Conservation (phyloP, 345 rosid genomes). For the Gossypium thurberi region DNA sequence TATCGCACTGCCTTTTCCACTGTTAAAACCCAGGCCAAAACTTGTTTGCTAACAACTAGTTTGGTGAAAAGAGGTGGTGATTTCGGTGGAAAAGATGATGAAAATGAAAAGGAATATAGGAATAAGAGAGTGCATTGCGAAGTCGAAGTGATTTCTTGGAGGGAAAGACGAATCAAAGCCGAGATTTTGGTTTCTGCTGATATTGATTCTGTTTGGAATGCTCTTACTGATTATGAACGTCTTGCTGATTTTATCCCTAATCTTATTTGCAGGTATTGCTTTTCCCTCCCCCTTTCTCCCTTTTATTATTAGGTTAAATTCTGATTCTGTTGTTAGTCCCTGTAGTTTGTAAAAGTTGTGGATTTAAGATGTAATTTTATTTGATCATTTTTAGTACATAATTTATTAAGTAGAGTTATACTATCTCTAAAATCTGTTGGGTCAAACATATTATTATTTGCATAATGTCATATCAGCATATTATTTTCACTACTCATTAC, state of each 20-base stretch:
- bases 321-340: no score
- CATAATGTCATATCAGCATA: no score
- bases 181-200: conserved; percentile 58
- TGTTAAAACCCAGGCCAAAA: not conserved
- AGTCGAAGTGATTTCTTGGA: conserved; percentile 86
- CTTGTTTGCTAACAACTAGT: not conserved
- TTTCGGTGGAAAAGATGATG: conserved; percentile 27
- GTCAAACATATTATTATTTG: no score
- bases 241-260: conserved; percentile 91
- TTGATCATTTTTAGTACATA: no score
- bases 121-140: conserved; percentile 51
- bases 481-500: no score
- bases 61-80: conserved; percentile 16
- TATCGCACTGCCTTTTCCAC: not conserved
- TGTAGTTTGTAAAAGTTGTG: no score
- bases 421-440: no score
- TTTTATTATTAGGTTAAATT: not conserved
- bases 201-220: conserved; percentile 68
- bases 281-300: not conserved
- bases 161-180: conserved; percentile 74
- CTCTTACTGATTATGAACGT: conserved; percentile 89
- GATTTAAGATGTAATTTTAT: no score
- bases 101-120: conserved; percentile 37
- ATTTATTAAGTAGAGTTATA: no score
- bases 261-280: conserved; percentile 62